Conservation (phyloP, 768 basidiomycete genomes). For the Strobilomyces confusus region DNA sequence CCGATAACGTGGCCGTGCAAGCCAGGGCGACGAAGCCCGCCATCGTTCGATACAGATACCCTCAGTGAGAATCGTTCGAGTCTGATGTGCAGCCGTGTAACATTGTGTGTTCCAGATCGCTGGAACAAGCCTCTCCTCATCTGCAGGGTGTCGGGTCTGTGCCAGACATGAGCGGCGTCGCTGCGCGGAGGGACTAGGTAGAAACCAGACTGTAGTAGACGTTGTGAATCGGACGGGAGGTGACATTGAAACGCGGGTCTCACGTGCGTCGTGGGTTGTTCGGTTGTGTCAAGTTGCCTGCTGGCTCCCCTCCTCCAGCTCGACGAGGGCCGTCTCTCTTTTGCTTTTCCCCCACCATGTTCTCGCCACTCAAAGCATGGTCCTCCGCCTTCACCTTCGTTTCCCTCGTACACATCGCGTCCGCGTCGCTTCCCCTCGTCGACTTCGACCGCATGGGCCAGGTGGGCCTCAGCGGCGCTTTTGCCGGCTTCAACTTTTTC, state of each 20-base stretch:
- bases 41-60: slow-evolving; percentile 64
- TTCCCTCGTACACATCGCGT: slow-evolving; percentile 13
- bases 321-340: slow-evolving; percentile 11
- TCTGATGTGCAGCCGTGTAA: neutral
- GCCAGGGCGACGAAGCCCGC: slow-evolving; percentile 40
- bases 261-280: no score
- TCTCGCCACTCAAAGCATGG: slow-evolving; percentile 14
- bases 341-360: slow-evolving; percentile 8
- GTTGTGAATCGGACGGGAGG: slow-evolving; percentile 1
- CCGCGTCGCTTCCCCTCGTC: slow-evolving; percentile 50
- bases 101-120: slow-evolving; percentile 42
- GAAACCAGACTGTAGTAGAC: neutral
- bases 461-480: slow-evolving; percentile 85
- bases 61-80: slow-evolving; percentile 54
- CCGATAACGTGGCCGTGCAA: slow-evolving; percentile 39
- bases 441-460: slow-evolving; percentile 86
- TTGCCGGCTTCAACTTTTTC: slow-evolving; percentile 81
- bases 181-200: slow-evolving; percentile 29
- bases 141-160: slow-evolving; percentile 51
- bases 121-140: slow-evolving; percentile 62
- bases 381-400: slow-evolving; percentile 24
- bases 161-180: slow-evolving; percentile 34
- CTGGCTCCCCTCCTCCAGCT: slow-evolving; percentile 7
- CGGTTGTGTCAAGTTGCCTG: no score
- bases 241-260: slow-evolving; percentile 5